Percentiles rank a stretch among this genome's conserved stretches.
Conservation (phyloP, 306 rosid genomes). For the Vigna mungo region DNA sequence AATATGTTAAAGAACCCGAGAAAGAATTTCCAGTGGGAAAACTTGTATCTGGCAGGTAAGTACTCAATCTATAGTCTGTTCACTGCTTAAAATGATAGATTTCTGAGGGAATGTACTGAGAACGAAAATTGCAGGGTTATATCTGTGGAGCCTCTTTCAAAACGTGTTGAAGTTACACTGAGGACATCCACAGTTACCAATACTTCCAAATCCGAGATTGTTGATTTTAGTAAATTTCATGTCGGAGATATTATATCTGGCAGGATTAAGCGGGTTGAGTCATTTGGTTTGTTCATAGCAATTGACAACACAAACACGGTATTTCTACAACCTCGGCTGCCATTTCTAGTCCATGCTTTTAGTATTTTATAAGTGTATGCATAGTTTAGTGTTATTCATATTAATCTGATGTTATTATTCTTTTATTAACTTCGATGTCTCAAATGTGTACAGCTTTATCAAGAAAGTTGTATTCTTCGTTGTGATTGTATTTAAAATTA, state of each 20-base stretch:
- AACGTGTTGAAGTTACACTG: slow-evolving; percentile 88
- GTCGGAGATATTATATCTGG: slow-evolving; percentile 82
- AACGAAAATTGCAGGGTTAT: slow-evolving; percentile 65
- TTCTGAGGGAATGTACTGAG: slow-evolving; percentile 44
- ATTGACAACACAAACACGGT: slow-evolving; percentile 78
- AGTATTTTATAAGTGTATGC: background rate
- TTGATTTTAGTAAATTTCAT: slow-evolving; percentile 62
- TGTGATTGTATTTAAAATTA: too few species aligned
- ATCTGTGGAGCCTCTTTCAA: slow-evolving; percentile 85
- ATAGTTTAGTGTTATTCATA: background rate
- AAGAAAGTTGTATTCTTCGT: too few species aligned
- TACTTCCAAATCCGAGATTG: slow-evolving; percentile 49
- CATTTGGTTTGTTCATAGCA: slow-evolving; percentile 84
- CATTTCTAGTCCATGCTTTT: slow-evolving; percentile 30
- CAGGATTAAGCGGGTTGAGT: slow-evolving; percentile 79
- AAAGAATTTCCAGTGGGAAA: slow-evolving; percentile 86
- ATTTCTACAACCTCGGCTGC: slow-evolving; percentile 38
- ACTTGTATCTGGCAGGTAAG: slow-evolving; percentile 82
- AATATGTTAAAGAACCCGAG: slow-evolving; percentile 67
- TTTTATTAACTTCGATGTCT: slow-evolving; percentile 10
- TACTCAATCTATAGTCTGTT: slow-evolving; percentile 19
- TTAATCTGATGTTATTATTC: slow-evolving; percentile 7
- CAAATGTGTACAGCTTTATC: slow-evolving; percentile 9
- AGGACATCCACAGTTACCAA: slow-evolving; percentile 56
- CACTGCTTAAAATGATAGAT: slow-evolving; percentile 36